Conservation (phyloP, 2,329 filamentous ascomycete species). For the Microdochium trichocladiopsis region DNA sequence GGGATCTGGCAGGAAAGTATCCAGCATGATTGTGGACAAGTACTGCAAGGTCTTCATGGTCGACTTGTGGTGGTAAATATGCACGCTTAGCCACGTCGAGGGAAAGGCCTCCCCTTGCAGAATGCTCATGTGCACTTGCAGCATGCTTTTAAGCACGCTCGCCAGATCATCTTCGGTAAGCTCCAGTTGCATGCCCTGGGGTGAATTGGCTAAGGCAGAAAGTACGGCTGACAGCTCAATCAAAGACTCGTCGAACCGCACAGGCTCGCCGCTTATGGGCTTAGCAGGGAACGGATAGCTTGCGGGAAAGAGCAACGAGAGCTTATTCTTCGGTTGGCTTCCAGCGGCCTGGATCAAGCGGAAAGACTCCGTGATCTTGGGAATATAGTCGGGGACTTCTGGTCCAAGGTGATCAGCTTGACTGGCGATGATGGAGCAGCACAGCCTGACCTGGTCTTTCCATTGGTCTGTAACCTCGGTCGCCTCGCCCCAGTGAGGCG, state of each 20-base stretch:
- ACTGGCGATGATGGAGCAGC: conserved; percentile 85
- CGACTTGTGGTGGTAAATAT: conserved; percentile 88
- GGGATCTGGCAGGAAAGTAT: conserved; percentile 77
- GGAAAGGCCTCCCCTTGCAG: conserved; percentile 87
- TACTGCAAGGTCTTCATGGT: conserved; percentile 82
- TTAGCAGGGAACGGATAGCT: conserved; percentile 83
- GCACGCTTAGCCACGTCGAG: conserved; percentile 80
- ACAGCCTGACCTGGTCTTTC: conserved; percentile 86
- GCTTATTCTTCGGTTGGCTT: conserved; percentile 49
- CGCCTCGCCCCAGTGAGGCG: conserved; percentile 82
- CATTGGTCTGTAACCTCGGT: conserved; percentile 74
- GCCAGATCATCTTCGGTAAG: conserved; percentile 67
- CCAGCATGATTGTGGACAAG: conserved; percentile 70
- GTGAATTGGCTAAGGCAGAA: conserved; percentile 70
- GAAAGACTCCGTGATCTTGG: conserved; percentile 87
- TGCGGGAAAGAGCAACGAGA: conserved; percentile 86
- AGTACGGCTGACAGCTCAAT: conserved; percentile 85
- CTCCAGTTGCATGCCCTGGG: conserved; percentile 69
- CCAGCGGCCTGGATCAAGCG: conserved; percentile 59
- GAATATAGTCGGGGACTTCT: conserved; percentile 82
- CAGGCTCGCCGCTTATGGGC: conserved; percentile 47
- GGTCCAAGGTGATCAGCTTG: conserved; percentile 73
- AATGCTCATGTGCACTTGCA: conserved; percentile 85
- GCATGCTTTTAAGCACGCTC: conserved; percentile 66
- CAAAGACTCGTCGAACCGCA: conserved; percentile 74